Base-by-base conservation (phyloP, 192 early-diverging fungal species). In the Jimgerdemannia flammicorona region DNA sequence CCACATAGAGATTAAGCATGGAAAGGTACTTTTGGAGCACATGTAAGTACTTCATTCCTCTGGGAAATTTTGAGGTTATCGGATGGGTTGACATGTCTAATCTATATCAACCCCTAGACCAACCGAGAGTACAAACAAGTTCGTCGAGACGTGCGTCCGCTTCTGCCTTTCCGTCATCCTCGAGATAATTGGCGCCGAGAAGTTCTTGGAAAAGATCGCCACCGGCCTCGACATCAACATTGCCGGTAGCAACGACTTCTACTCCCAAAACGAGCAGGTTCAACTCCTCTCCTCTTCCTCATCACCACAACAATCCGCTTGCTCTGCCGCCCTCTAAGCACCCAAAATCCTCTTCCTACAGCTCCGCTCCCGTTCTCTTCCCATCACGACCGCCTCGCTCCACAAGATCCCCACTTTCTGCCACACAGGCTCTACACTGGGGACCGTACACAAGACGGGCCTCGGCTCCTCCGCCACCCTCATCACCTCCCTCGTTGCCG, bases 241-340 rank as follows among this genome's bases (percentile, higher is more conserved):
- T 64, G 79, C 93, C 19, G 97, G 93, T n/a, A 90, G 95, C 85
- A 99, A 98, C 77, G 98, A 99, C 82, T 99, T 99, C 82, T 99
- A 99, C 81, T 99, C 98, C 14, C 97, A 98, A 85, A 87, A 91
- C n/a, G 88, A 87, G 19, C 89, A 95, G 90, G 90, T 95, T 79
- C 67, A 49, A 14, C 29, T 68, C 19, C 19, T 41, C 7, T 41
- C 9, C 2, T 68, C 6, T 14, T 68, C 67, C 19, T 9, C 1
- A 20, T 40, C 9, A 65, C 14, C 14, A 65, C 64, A 65, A 18
- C 14, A 18, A 65, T 65, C 14, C 14, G 64, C 64, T 65, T 1
- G 19, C 64, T 29, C 29, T 29, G 29, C 29, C 29, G 29, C 1
- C 29, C 29, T 29, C 29, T 29, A 29, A 29, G 29, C 29, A 29